These are phyloP conservation scores for Kodamaea kakaduensis DNA, from an alignment of 805 yeast species.

Conservation along the genomic window DNA sequence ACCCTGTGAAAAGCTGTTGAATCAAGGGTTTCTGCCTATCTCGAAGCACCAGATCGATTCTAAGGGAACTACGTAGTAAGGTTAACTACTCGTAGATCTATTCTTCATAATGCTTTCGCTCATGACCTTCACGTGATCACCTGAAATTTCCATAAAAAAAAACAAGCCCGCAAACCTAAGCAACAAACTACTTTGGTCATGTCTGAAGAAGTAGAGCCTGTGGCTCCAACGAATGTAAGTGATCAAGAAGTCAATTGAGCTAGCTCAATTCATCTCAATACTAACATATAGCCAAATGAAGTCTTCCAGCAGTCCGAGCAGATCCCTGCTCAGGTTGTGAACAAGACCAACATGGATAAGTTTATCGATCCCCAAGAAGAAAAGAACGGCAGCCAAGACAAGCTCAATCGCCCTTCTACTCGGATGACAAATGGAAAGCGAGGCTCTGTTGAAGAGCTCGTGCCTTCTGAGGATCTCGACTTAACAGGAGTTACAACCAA, in stretches of 20 bases:
- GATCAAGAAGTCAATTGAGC: background rate
- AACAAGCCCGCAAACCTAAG: slow-evolving; percentile 2
- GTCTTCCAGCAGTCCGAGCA: slow-evolving; percentile 34
- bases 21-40: too few species aligned
- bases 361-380: slow-evolving; percentile 7
- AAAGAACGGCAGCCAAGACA: background rate
- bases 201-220: slow-evolving; percentile 8
- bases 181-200: slow-evolving; percentile 1
- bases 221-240: slow-evolving; percentile 11
- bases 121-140: slow-evolving; percentile 4
- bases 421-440: slow-evolving; percentile 1
- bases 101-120: too few species aligned
- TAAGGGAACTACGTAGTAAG: too few species aligned
- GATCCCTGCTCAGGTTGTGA: slow-evolving; percentile 10
- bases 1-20: too few species aligned
- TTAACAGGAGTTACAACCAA: slow-evolving; percentile 27
- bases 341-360: slow-evolving; percentile 10
- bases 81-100: too few species aligned
- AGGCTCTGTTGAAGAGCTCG: slow-evolving; percentile 12
- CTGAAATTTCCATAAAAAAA: slow-evolving; percentile 6
- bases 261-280: background rate
- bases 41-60: too few species aligned
- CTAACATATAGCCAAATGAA: slow-evolving; percentile 31
- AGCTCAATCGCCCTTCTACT: slow-evolving; percentile 3
- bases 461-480: slow-evolving; percentile 39